Percentiles rank a stretch among this genome's conserved stretches.
phyloP scores from a whole-genome alignment of 2,329 filamentous ascomycete genomes.

The Fusarium metavorans region DNA sequence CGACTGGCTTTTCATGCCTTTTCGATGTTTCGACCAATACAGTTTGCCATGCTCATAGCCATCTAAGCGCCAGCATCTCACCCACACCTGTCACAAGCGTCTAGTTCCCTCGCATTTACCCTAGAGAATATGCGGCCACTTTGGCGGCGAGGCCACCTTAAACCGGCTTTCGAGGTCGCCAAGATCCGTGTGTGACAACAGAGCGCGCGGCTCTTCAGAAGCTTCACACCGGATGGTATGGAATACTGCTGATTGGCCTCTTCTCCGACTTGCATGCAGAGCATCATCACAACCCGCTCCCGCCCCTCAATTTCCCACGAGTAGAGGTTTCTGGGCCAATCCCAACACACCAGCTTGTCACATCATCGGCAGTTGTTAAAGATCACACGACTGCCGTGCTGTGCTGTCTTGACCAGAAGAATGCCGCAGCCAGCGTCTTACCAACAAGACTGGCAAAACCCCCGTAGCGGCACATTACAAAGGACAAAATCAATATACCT shows the following conservation, averaged over 20 bases:
- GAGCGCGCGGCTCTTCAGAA: slow-evolving; percentile 13
- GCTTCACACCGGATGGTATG: background rate
- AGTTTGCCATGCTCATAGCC: background rate
- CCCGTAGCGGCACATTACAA: background rate
- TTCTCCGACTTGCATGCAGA: background rate
- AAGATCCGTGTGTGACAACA: background rate
- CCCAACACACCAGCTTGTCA: background rate
- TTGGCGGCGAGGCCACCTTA: background rate
- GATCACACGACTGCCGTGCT: background rate
- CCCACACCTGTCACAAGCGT: background rate
- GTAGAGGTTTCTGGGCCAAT: background rate
- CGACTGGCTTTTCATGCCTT: background rate
- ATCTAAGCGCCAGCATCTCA: background rate
- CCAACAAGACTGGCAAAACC: background rate
- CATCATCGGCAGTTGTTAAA: slow-evolving; percentile 4
- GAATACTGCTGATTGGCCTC: background rate
- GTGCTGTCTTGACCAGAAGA: background rate
- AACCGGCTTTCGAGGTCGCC: background rate
- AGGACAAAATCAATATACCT: background rate
- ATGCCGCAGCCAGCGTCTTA: background rate
- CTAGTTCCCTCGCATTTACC: background rate
- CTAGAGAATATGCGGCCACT: background rate
- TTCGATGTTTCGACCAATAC: background rate
- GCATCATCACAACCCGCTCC: slow-evolving; percentile 7
- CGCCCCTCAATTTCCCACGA: background rate